Evolutionary conservation across 106 monocot species (phyloP), one percentile per base, ranked within the genome.

Genomic region (Xerophyta viscosa): DNA sequence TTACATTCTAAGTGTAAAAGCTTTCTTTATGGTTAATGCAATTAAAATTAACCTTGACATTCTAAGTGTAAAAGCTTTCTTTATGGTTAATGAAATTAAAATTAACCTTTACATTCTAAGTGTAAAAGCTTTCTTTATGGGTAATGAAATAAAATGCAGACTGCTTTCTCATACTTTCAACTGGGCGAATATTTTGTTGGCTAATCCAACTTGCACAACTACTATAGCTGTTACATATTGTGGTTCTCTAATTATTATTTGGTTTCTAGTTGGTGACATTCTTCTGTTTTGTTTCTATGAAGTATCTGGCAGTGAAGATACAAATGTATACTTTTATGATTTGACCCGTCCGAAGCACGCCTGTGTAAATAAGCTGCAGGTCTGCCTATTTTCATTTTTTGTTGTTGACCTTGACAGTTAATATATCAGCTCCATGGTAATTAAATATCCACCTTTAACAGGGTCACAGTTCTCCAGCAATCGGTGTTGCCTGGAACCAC

Each of bases 291-390:
- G 43, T 3, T 44, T 44, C 43, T 44, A 4, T 72, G 26, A 66
- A 94, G 94, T 94, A 31, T 81, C 78, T 33, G 94, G 94, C 31
- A 94, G 94, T 29, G 94, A 94, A 66, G 94, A 94, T 53, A 70
- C 88, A 46, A 94, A 76, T 64, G 88, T 94, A 48, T 94, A 94
- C 77, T 94, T 94, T 76, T 94, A 94, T 48, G 94, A 94, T 63
- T 54, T 94, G 75, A 84, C 94, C 23, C 74, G 65, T 17, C 94
- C 88, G 24, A 88, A 78, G 51, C 67, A 84, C 46, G 26, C 81
- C 9, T 94, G 88, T 60, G 88, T 94, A 25, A 94, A 94, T 58
- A 94, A 94, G 57, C 58, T 94, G 29, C 94, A 94, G 88, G 94
- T 88, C 46, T 64, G 63, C 67, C n/a, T 43, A 29, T 51, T 6